Percentiles rank a stretch among this genome's conserved stretches.
These are phyloP conservation scores for Musa itinerans DNA, from an alignment of 176 grass and related monocot genomes.

Conservation along the genomic window DNA sequence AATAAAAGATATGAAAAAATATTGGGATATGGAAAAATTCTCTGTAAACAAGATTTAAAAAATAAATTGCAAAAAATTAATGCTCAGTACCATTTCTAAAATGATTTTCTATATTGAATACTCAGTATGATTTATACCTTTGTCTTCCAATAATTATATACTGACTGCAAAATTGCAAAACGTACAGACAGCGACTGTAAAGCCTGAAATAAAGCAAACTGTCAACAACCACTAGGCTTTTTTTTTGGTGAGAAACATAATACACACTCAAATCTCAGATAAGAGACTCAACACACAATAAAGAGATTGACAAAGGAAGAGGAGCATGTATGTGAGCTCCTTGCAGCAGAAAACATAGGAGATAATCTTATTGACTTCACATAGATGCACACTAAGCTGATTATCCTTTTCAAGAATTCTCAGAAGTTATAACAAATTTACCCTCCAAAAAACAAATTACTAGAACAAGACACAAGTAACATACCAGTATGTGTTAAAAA, in stretches of 20 bases:
- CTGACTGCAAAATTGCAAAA: slow-evolving; percentile 55
- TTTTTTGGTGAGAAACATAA: not conserved
- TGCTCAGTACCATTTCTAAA: not conserved
- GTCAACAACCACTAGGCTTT: not conserved
- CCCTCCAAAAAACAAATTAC: too few relatives aligned
- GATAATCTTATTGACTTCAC: too few relatives aligned
- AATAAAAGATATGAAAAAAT: slow-evolving; percentile 10
- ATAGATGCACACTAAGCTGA: too few relatives aligned
- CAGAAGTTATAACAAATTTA: too few relatives aligned
- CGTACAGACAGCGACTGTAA: slow-evolving; percentile 66
- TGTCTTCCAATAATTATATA: slow-evolving; percentile 94
- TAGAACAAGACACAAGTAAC: too few relatives aligned
- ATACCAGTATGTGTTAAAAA: too few relatives aligned
- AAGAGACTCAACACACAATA: not conserved
- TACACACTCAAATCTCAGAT: not conserved
- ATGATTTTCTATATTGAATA: slow-evolving; percentile 7
- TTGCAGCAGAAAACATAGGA: too few relatives aligned
- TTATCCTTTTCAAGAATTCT: too few relatives aligned
- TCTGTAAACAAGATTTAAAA: not conserved
- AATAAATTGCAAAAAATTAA: not conserved
- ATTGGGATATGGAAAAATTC: too few relatives aligned
- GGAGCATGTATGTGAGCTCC: too few relatives aligned
- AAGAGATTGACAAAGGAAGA: too few relatives aligned
- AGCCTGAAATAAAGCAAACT: slow-evolving; percentile 44
- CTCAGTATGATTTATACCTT: slow-evolving; percentile 48